Conservation (phyloP, 345 rosid genomes). For the Gossypium raimondii region DNA sequence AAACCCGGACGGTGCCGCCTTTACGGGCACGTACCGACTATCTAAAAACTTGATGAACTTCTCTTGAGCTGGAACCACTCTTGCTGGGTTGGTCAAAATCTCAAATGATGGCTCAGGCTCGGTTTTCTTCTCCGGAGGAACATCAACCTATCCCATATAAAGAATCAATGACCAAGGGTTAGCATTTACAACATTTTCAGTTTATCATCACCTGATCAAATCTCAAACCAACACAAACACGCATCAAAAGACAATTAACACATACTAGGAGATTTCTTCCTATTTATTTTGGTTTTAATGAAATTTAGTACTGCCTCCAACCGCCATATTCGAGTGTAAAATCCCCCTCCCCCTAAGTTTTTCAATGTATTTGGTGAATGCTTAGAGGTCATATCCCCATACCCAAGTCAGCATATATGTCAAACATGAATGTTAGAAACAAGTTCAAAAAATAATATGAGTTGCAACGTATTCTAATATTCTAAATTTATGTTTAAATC, state of each 20-base stretch:
- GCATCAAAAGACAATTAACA: neutral
- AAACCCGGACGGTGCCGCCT: constrained; percentile 86
- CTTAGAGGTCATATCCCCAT: too few species aligned
- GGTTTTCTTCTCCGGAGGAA: constrained; percentile 70
- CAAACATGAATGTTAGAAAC: too few species aligned
- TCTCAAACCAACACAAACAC: neutral
- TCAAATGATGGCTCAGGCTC: constrained; percentile 88
- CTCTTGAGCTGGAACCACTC: constrained; percentile 95
- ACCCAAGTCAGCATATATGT: too few species aligned
- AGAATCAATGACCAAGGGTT: neutral
- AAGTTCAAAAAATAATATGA: neutral
- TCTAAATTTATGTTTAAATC: neutral
- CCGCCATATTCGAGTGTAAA: neutral
- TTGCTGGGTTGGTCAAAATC: constrained; percentile 84
- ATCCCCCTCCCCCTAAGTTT: too few species aligned
- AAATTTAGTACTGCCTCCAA: neutral
- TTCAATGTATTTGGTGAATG: too few species aligned
- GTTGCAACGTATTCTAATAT: neutral
- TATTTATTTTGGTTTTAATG: neutral
- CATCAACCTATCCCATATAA: constrained; percentile 59
- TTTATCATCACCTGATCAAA: neutral
- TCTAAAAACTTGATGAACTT: constrained; percentile 74
- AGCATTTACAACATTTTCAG: neutral
- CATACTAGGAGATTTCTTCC: neutral
- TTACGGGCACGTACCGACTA: constrained; percentile 89